Conservation (phyloP, 1,139 yeast genomes). For the Suhomyces choctaworum region DNA sequence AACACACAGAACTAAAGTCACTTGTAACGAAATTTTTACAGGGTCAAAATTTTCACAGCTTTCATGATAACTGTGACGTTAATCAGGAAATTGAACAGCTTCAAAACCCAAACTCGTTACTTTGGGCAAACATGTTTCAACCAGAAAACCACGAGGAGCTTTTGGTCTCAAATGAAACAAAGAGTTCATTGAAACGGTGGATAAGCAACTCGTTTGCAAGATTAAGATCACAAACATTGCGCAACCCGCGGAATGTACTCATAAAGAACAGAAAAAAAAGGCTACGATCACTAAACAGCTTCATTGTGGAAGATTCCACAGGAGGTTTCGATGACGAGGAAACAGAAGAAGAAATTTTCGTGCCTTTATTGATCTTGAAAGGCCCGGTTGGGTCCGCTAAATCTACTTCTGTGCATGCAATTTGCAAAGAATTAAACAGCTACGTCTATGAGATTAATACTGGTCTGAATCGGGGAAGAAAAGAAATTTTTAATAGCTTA, state of each 20-base stretch:
- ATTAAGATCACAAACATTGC: conserved; percentile 33
- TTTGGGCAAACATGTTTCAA: conserved; percentile 49
- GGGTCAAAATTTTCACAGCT: background rate
- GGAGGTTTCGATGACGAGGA: conserved; percentile 18
- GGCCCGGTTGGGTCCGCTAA: conserved; percentile 84
- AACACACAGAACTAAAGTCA: conserved; percentile 22
- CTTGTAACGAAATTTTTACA: conserved; percentile 23
- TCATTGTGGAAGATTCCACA: conserved; percentile 33
- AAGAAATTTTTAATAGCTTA: conserved; percentile 63
- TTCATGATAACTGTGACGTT: background rate
- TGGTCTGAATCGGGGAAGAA: conserved; percentile 68
- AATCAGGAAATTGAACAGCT: background rate
- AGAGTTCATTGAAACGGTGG: conserved; percentile 44
- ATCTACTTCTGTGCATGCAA: conserved; percentile 70
- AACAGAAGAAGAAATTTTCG: conserved; percentile 41
- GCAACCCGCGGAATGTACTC: conserved; percentile 31
- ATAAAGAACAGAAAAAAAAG: conserved; percentile 22
- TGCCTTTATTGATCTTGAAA: conserved; percentile 64
- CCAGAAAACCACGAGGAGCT: conserved; percentile 42
- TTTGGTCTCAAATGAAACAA: conserved; percentile 28
- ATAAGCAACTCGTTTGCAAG: conserved; percentile 47
- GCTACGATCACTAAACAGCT: conserved; percentile 25
- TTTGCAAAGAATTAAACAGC: conserved; percentile 63
- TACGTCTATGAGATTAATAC: conserved; percentile 83
- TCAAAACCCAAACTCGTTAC: conserved; percentile 7